Base-by-base conservation (phyloP, 2,329 filamentous ascomycete species). In the Penicillium sp. region DNA sequence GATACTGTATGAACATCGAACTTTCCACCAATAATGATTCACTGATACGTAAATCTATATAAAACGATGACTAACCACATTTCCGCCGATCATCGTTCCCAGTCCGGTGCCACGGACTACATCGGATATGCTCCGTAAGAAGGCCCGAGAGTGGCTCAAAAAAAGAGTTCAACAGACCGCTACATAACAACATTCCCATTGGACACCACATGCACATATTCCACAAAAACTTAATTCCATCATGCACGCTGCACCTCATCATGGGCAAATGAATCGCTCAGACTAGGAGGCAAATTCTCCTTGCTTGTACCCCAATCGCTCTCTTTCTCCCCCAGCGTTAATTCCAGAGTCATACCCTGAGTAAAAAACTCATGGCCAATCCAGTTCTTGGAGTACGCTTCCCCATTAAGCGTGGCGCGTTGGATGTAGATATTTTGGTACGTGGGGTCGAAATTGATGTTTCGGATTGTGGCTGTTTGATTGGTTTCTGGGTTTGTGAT, bases 331-430 rank as follows among this genome's bases (percentile, higher is more conserved):
- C 87, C 87, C 7, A 90, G 74, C 2, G 78, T 83, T 53, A 90
- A 72, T 53, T 89, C 85, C 46, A 90, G 75, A 60, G 84, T 80
- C 44, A 83, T 83, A 1, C 88, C 88, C 26, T 88, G 80, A 0
- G 83, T 78, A 68, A 89, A 90, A 67, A 90, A 90, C 47, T 78
- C 82, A 70, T 90, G 88, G 53, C 82, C 81, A 26, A 90, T 76
- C 87, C 87, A 90, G 69, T 84, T 90, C 73, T 78, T 83, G 0
- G 78, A 83, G 60, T 88, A 90, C 0, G 77, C 70, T 62, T 78
- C 60, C 2, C 88, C 87, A 66, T 90, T 70, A 16, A 90, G 73
- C 9, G 79, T 89, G 1, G 85, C 88, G 48, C 76, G 85, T 75
- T 90, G 87, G 13, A 90, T 84, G 61, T 83, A 90, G 0, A 89